Evolutionary conservation across 257 asterid genomes (phyloP).

Genomic region (Solanum paucissectum): DNA sequence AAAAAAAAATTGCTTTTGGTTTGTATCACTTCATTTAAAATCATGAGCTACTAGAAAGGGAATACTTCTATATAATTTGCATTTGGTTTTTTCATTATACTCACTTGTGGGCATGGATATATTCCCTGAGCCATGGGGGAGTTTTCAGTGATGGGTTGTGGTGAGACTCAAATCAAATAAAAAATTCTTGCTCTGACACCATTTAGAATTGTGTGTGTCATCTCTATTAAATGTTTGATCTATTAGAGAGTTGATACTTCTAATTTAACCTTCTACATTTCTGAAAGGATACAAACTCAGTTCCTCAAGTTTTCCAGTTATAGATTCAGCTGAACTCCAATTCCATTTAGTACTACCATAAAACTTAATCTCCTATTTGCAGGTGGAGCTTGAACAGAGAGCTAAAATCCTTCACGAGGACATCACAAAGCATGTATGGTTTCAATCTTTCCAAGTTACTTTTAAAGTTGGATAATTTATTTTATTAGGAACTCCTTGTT

Average conservation of each 20-base stretch:
- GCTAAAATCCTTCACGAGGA: slow-evolving; percentile 63
- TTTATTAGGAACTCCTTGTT: background rate
- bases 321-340: background rate
- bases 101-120: background rate
- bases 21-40: background rate
- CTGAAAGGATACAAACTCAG: background rate
- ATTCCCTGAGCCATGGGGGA: background rate
- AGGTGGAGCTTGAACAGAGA: slow-evolving; percentile 64
- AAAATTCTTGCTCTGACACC: background rate
- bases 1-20: background rate
- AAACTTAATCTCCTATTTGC: slow-evolving; percentile 2
- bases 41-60: background rate
- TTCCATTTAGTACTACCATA: background rate
- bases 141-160: background rate
- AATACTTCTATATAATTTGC: background rate
- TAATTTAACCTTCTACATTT: background rate
- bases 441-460: background rate
- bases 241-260: background rate
- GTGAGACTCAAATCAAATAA: background rate
- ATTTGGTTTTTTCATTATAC: background rate
- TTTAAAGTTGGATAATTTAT: background rate
- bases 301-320: background rate
- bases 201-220: background rate
- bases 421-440: slow-evolving; percentile 51
- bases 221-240: background rate